Conservation (phyloP, 257 asterid genomes). For the Oldenlandia corymbosa region DNA sequence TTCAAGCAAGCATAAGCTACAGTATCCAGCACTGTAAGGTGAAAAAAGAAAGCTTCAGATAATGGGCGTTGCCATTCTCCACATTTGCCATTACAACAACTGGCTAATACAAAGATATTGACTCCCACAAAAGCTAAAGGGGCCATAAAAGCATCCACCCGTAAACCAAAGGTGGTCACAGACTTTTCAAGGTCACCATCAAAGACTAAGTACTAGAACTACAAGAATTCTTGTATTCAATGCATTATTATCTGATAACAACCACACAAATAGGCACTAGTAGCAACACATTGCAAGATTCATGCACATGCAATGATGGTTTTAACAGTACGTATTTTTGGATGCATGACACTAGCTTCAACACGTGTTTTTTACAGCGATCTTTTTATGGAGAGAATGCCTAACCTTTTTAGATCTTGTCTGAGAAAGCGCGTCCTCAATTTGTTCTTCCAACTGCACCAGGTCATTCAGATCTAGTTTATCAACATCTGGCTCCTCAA, state of each 20-base stretch:
- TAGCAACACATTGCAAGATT: too few species aligned
- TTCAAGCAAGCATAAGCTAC: not conserved
- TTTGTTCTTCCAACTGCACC: slow-evolving; percentile 40
- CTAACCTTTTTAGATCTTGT: slow-evolving; percentile 44
- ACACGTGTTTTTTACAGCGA: not conserved
- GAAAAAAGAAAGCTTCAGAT: not conserved
- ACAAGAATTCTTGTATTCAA: not conserved
- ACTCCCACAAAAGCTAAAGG: not conserved
- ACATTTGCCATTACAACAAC: not conserved
- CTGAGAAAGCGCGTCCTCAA: slow-evolving; percentile 41
- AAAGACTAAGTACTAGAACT: not conserved
- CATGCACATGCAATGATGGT: too few species aligned
- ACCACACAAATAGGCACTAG: not conserved
- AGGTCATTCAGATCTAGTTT: slow-evolving; percentile 38
- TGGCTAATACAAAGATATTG: not conserved
- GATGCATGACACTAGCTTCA: not conserved
- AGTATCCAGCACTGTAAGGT: not conserved
- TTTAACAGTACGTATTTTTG: too few species aligned
- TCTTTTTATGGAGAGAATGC: not conserved
- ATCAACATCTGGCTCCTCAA: slow-evolving; percentile 31
- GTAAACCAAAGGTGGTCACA: not conserved
- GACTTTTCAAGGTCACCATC: not conserved
- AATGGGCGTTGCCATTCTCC: not conserved
- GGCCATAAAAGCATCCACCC: not conserved
- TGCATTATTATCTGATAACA: not conserved